Percentiles rank a stretch among this genome's conserved stretches.
These are phyloP conservation scores for Hericium alpestre DNA, from an alignment of 768 basidiomycete species.

Conservation along the genomic window DNA sequence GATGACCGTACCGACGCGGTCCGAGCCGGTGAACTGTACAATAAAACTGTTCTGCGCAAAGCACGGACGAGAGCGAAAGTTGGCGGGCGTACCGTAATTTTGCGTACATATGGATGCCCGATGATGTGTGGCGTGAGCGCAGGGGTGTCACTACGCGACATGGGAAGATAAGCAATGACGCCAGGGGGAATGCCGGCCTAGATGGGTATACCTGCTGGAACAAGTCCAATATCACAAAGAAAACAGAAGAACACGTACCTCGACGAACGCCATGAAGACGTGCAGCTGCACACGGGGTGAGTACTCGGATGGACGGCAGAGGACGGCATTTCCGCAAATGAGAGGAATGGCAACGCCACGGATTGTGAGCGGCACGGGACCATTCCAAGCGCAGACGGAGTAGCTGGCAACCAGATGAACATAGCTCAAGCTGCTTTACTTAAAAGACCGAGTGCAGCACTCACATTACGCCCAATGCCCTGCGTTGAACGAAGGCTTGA, in stretches of 20 bases:
- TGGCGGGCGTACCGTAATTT: conserved; percentile 34
- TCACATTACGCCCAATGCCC: conserved; percentile 45
- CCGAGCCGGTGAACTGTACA: conserved; percentile 46
- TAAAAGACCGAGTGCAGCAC: conserved; percentile 12
- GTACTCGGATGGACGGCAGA: conserved; percentile 42
- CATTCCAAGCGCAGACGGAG: conserved; percentile 49
- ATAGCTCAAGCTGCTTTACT: neutral
- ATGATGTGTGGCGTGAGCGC: conserved; percentile 40
- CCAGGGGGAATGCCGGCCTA: conserved; percentile 51
- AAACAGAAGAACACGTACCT: neutral
- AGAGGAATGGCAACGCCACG: conserved; percentile 36
- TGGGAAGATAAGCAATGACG: conserved; percentile 45
- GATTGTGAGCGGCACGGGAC: conserved; percentile 33
- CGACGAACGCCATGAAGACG: conserved; percentile 1
- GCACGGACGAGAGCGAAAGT: neutral
- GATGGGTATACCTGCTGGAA: neutral
- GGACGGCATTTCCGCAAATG: conserved; percentile 46
- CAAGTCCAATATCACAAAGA: neutral
- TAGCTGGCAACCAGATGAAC: conserved; percentile 23
- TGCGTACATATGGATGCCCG: conserved; percentile 39
- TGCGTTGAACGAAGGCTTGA: conserved; percentile 31
- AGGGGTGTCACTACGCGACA: conserved; percentile 33
- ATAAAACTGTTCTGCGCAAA: neutral
- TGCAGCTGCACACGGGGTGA: conserved; percentile 38
- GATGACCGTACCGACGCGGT: conserved; percentile 42